Conservation (phyloP, 768 basidiomycete species). For the Lentinus tigrinus region DNA sequence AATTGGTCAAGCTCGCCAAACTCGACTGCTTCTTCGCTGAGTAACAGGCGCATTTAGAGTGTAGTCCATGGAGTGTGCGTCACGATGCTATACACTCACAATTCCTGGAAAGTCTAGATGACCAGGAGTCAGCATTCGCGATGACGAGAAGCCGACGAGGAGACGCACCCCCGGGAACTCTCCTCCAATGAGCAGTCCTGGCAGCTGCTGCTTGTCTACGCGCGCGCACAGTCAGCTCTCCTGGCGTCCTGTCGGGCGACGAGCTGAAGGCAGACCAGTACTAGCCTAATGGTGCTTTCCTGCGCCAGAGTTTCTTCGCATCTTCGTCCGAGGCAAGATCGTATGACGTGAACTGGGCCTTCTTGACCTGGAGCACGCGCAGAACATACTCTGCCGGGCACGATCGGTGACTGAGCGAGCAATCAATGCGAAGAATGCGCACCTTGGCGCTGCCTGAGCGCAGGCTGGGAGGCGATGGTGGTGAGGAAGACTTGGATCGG, state of each 20-base stretch:
- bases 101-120: slow-evolving; percentile 65
- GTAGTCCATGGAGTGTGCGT: slow-evolving; percentile 4
- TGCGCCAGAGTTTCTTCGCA: slow-evolving; percentile 77
- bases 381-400: slow-evolving; percentile 70
- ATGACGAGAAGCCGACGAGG: slow-evolving; percentile 9
- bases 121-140: background rate
- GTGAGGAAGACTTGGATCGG: slow-evolving; percentile 83
- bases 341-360: slow-evolving; percentile 77
- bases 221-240: background rate
- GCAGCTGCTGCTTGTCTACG: slow-evolving; percentile 79
- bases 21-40: slow-evolving; percentile 84
- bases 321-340: slow-evolving; percentile 84
- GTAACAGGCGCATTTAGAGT: background rate
- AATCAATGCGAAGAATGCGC: background rate
- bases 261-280: slow-evolving; percentile 1
- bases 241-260: background rate
- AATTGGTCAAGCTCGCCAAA: slow-evolving; percentile 68
- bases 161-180: slow-evolving; percentile 71
- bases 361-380: slow-evolving; percentile 82
- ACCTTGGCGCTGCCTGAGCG: slow-evolving; percentile 81
- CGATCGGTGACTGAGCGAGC: background rate
- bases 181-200: slow-evolving; percentile 79
- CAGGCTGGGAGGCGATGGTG: slow-evolving; percentile 82
- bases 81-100: slow-evolving; percentile 48
- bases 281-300: slow-evolving; percentile 72